Conservation (phyloP, 371 early-diverging fungal genomes). For the Nosema muscidifuracis region DNA sequence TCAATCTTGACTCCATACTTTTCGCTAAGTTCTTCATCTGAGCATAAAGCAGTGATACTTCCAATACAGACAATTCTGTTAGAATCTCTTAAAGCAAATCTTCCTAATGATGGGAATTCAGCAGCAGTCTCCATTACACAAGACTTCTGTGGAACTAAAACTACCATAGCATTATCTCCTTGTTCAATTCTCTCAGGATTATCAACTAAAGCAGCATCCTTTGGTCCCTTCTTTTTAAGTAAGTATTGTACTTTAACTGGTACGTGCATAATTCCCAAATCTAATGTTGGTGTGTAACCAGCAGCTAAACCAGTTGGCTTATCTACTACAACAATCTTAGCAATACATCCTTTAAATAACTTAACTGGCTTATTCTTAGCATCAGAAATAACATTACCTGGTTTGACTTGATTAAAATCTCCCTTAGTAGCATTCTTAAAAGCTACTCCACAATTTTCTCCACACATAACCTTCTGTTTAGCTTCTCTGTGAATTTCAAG, state of each 20-base stretch:
- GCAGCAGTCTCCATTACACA: slow-evolving; percentile 51
- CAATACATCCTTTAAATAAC: slow-evolving; percentile 33
- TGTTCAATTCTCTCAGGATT: slow-evolving; percentile 28
- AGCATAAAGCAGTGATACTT: slow-evolving; percentile 36
- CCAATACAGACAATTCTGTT: slow-evolving; percentile 59
- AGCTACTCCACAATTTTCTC: slow-evolving; percentile 61
- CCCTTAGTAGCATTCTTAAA: slow-evolving; percentile 47
- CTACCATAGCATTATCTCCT: slow-evolving; percentile 34
- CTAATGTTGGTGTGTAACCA: slow-evolving; percentile 60
- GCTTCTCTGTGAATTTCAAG: slow-evolving; percentile 60
- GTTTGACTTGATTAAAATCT: slow-evolving; percentile 50
- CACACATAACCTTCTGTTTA: slow-evolving; percentile 41
- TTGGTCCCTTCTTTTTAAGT: slow-evolving; percentile 34
- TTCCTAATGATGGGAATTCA: slow-evolving; percentile 56
- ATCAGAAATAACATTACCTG: slow-evolving; percentile 56
- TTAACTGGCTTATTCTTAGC: slow-evolving; percentile 38
- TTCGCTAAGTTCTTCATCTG: slow-evolving; percentile 35
- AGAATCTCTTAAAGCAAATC: slow-evolving; percentile 61
- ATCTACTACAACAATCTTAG: slow-evolving; percentile 45
- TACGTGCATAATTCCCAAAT: slow-evolving; percentile 57
- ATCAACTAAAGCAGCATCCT: slow-evolving; percentile 13
- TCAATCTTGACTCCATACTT: neutral
- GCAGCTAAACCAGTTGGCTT: slow-evolving; percentile 48
- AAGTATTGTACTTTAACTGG: slow-evolving; percentile 51
- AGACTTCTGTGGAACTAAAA: slow-evolving; percentile 59